Conservation (phyloP, 805 yeast genomes). For the Ogataea sp. region DNA sequence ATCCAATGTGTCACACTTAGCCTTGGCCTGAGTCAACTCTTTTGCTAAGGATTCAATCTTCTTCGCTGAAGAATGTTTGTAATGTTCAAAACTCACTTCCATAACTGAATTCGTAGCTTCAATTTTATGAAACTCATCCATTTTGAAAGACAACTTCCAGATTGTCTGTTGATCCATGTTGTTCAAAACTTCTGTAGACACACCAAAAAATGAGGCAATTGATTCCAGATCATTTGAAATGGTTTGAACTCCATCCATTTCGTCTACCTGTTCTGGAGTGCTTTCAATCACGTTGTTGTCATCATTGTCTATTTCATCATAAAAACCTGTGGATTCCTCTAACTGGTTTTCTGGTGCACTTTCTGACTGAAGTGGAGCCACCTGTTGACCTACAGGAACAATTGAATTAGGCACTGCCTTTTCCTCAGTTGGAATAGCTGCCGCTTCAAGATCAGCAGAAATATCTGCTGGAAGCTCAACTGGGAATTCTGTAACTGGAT, state of each 20-base stretch:
- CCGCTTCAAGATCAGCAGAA: not conserved
- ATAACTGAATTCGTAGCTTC: conserved; percentile 29
- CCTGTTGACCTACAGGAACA: too few species aligned
- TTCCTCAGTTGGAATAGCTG: not conserved
- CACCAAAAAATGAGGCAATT: conserved; percentile 27
- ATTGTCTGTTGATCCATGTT: conserved; percentile 15
- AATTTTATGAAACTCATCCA: conserved; percentile 27
- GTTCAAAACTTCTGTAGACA: conserved; percentile 17
- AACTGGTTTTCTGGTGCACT: too few species aligned
- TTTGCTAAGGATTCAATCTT: conserved; percentile 24
- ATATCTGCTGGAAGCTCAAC: not conserved
- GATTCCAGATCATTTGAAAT: conserved; percentile 5
- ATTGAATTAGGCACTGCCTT: too few species aligned
- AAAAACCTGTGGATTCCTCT: too few species aligned
- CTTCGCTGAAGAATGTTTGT: conserved; percentile 24
- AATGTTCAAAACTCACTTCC: conserved; percentile 33
- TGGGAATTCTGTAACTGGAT: not conserved
- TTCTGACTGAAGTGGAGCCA: too few species aligned
- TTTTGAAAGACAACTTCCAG: conserved; percentile 19
- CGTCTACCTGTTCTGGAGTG: not conserved
- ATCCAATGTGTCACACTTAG: conserved; percentile 14
- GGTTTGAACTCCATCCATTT: not conserved
- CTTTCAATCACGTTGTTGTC: not conserved
- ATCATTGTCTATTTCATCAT: not conserved
- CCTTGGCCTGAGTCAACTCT: conserved; percentile 12